Evolutionary conservation across 805 yeast species (phyloP).

Genomic region (Candida insectalens): DNA sequence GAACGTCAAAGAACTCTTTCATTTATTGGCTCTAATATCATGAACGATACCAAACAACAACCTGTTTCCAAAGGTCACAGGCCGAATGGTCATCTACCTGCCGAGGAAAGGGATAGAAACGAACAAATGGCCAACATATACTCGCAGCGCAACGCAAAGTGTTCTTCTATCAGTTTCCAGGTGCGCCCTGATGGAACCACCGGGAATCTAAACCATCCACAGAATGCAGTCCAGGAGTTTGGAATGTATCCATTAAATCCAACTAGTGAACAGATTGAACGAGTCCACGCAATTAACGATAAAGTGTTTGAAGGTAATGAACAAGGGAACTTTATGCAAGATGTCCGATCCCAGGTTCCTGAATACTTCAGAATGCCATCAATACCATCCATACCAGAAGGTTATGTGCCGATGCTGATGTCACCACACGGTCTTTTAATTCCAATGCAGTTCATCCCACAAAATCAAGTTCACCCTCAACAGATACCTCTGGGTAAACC

Average conservation of each 20-base stretch:
- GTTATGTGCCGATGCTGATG: slow-evolving; percentile 22
- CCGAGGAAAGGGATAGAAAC: not conserved
- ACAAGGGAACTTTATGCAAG: not conserved
- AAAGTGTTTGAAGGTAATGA: not conserved
- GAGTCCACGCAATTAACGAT: not conserved
- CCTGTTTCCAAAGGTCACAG: not conserved
- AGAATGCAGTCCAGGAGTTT: not conserved
- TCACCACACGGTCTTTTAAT: slow-evolving; percentile 20
- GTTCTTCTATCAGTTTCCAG: not conserved
- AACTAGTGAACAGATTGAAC: not conserved
- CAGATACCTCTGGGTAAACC: slow-evolving; percentile 3
- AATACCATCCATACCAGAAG: slow-evolving; percentile 17
- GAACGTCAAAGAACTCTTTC: too few species aligned
- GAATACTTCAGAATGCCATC: slow-evolving; percentile 15
- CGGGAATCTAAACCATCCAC: not conserved
- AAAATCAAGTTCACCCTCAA: not conserved
- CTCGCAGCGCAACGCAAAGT: slow-evolving; percentile 1
- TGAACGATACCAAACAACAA: not conserved
- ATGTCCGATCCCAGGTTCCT: slow-evolving; percentile 6
- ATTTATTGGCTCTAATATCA: not conserved
- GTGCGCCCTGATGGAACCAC: not conserved
- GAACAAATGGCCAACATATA: slow-evolving; percentile 1
- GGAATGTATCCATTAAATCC: not conserved
- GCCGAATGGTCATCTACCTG: slow-evolving; percentile 1
- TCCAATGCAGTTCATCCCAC: slow-evolving; percentile 17